Evolutionary conservation across 352 stramenopile genomes (phyloP).

Genomic region (Phytophthora cajani): DNA sequence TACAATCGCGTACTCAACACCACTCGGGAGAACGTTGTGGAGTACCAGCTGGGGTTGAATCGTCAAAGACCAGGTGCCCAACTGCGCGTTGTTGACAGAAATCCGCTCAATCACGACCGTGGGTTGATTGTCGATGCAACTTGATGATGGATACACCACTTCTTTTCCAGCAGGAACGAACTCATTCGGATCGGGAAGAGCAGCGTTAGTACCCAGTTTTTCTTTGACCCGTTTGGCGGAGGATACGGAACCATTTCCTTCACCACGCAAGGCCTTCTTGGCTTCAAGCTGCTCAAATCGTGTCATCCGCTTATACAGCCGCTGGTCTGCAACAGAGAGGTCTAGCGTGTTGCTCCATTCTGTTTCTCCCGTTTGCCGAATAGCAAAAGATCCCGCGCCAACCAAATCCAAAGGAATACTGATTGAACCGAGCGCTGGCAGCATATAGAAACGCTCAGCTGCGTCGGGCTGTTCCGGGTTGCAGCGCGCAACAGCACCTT

Average conservation of each 20-base stretch:
- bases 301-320: constrained; percentile 79
- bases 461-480: constrained; percentile 64
- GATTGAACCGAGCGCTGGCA: constrained; percentile 60
- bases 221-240: constrained; percentile 66
- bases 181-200: constrained; percentile 55
- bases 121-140: constrained; percentile 84
- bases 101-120: constrained; percentile 81
- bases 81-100: constrained; percentile 57
- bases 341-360: constrained; percentile 85
- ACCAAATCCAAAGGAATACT: constrained; percentile 82
- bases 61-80: constrained; percentile 79
- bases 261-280: constrained; percentile 63
- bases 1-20: constrained; percentile 86
- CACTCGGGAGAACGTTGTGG: constrained; percentile 84
- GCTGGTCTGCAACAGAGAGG: constrained; percentile 75
- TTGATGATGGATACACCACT: constrained; percentile 71
- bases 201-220: constrained; percentile 70
- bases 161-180: constrained; percentile 64
- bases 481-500: constrained; percentile 51
- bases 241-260: constrained; percentile 49
- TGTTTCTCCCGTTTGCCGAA: constrained; percentile 84
- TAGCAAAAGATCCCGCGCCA: constrained; percentile 73
- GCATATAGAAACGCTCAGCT: constrained; percentile 60
- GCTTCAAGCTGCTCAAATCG: constrained; percentile 74
- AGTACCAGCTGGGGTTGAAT: constrained; percentile 85